Evolutionary conservation across 805 yeast species (phyloP), one percentile per base, ranked within the genome.

Genomic region (Kuraishia ogatae): DNA sequence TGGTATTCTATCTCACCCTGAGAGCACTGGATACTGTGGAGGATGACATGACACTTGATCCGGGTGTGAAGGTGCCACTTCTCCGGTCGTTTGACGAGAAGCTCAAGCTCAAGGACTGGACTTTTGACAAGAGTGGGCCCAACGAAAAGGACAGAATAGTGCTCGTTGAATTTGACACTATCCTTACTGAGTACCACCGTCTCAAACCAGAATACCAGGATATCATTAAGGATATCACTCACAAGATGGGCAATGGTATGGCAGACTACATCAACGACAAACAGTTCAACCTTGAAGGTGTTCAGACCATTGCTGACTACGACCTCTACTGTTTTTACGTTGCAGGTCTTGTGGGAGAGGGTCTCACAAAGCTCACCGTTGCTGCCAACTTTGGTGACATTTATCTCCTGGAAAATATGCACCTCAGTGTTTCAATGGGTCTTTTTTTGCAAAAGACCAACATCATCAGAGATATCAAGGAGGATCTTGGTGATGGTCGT

Each of bases 301-400:
- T 94, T 51, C 74, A 74, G 52, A 89, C 97, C 1, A 68, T 88
- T 50, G 75, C 79, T 58, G 98, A 91, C 66, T 94, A 87, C 67
- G 92, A 94, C 67, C 76, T 86, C 58, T 94, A 94, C 75, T 94
- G 99, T 71, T 92, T 92, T 71, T 89, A 92, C 65, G 99, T 94
- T 57, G 99, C 99, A 1, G 99, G 99, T 1, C 77, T 94, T 54
- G 98, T 94, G 48, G 99, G 99, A 56, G 97, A 91, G 66, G 99
- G 99, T 2, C 76, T 91, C 61, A 91, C 98, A 11, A 81, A 87
- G 59, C 75, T 94, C 70, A 82, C 90, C 63, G 85, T 88, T 20
- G 76, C 83, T 49, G 96, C 97, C 26, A 68, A 76, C 17, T 90
- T 89, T 65, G 87, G 88, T 47, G 80, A 83, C 55, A 67, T 74